Base-by-base conservation (phyloP, 257 asterid genomes). In the Misopates orontium region DNA sequence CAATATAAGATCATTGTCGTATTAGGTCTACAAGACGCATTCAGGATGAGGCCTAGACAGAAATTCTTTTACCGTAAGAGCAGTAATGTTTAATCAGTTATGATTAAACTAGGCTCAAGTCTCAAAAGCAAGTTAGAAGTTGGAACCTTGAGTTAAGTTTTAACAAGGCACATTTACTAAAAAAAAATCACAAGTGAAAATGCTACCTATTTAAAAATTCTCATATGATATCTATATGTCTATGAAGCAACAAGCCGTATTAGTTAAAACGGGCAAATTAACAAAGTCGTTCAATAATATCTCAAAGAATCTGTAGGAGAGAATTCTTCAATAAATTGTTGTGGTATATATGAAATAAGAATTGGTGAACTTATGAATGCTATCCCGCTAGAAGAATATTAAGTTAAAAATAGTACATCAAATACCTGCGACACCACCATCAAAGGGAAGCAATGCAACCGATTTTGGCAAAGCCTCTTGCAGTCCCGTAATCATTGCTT, bases 391-490 rank as follows among this genome's bases (percentile, higher is more conserved):
- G 39, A 52, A 66, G 53, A 62, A 47, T 19, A 21, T 52, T 28
- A 28, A 28, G 36, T 28, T 6, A 28, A 48, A 48, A 22, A 40
- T 62, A 25, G 71, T 42, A 53, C 56, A 64, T 48, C 61, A 69
- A 53, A 31, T 80, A 90, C 99, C 99, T 78, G 95, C 78, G 66
- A 94, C 85, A 66, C 99, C 99, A 62, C 95, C 93, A 77, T 94
- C 97, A 64, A 90, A 94, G 70, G 99, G 83, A 80, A 94, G 95
- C 64, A 94, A 76, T 48, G 95, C 99, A 62, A 94, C 83, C 41
- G 99, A 94, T 73, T 88, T 94, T 47, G 97, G 99, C 72, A 94
- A 81, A 68, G 86, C 95, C 76, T 94, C 95, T 85, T 90, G 97
- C 80, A 94, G 68, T 56, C 87, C 90, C 8, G 87, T 74, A 78